Percentiles rank a stretch among this genome's conserved stretches.
Evolutionary conservation across 2,329 filamentous ascomycete species (phyloP).

Genomic region (Talaromyces albobiverticillius): DNA sequence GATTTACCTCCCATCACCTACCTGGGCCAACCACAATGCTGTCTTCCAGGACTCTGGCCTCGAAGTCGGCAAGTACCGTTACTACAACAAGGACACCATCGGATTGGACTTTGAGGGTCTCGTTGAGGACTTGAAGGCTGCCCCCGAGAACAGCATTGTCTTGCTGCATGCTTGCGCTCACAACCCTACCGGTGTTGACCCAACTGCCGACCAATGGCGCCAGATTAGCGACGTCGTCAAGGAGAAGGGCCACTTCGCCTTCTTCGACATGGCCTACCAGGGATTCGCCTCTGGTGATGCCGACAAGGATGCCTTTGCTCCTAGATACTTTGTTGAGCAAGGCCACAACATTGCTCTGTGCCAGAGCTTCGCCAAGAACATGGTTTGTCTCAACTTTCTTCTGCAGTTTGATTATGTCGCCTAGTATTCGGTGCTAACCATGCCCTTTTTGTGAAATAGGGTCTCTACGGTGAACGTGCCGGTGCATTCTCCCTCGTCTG

Average conservation of each 20-base stretch:
- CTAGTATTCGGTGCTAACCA: neutral
- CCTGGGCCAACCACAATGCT: conserved; percentile 97
- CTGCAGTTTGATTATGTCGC: neutral
- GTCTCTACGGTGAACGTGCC: conserved; percentile 96
- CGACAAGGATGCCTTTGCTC: conserved; percentile 86
- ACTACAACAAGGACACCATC: conserved; percentile 99
- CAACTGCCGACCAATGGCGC: conserved; percentile 86
- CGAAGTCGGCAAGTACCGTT: conserved; percentile 90
- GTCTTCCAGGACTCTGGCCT: conserved; percentile 93
- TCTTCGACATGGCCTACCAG: conserved; percentile 99
- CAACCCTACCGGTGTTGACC: conserved; percentile 96
- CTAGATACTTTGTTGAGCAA: conserved; percentile 89
- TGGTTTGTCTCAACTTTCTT: conserved; percentile 57
- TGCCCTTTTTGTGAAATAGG: conserved; percentile 46
- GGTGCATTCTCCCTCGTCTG: conserved; percentile 94
- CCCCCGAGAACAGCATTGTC: conserved; percentile 82
- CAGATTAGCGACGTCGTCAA: conserved; percentile 85
- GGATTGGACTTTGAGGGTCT: conserved; percentile 96
- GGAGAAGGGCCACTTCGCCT: conserved; percentile 81
- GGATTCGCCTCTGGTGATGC: conserved; percentile 93
- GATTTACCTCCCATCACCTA: conserved; percentile 93
- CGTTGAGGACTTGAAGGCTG: conserved; percentile 82
- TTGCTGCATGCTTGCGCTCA: conserved; percentile 96
- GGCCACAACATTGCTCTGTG: conserved; percentile 84
- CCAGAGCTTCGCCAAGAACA: conserved; percentile 99